Evolutionary conservation across 192 early-diverging fungal genomes (phyloP), one percentile per base, ranked within the genome.

Genomic region (Podila epigama): DNA sequence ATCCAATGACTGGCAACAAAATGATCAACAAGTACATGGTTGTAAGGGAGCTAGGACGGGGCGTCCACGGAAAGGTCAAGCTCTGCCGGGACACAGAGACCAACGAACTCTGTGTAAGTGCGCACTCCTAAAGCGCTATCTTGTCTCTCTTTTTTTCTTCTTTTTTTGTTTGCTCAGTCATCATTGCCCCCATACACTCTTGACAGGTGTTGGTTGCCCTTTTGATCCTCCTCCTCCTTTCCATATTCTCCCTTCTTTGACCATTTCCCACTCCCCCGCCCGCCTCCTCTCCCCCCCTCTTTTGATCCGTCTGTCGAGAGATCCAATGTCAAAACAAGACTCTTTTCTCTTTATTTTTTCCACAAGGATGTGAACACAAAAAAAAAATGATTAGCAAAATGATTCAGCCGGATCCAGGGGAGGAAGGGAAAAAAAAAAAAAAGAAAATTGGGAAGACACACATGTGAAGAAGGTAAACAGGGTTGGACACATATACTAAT

Each of bases 11-110:
- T 1, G 97, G 96, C 18, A 91, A 92, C 79, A 99, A 99, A 66
- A 92, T 93, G 87, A 94, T 99, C 70, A 99, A 99, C 81, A 88
- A 97, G 58, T 99, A 97, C 81, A 91, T 95, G 84, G 88, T 99
- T 11, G 75, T 98, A 10, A 83, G 84, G 52, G 95, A 97, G 77
- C 83, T 99, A 12, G 97, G 97, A 9, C 84, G 96, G 28, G 97
- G 97, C 36, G 92, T 93, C 10, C 95, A 99, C 64, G 97, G 97
- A 39, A 98, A 98, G 81, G 97, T 99, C 42, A 97, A 97, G 79
- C 86, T 98, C 28, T 91, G 88, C 35, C 86, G 88, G 32, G 94
- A 98, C 81, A 87, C 87, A 4, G 85, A 91, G n/a, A 91, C 91
- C 7, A 91, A 91, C 37, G 88, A 94, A 54, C 83, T 85, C 16